Conservation (phyloP, 2,329 filamentous ascomycete genomes). For the Penicillium sp. region DNA sequence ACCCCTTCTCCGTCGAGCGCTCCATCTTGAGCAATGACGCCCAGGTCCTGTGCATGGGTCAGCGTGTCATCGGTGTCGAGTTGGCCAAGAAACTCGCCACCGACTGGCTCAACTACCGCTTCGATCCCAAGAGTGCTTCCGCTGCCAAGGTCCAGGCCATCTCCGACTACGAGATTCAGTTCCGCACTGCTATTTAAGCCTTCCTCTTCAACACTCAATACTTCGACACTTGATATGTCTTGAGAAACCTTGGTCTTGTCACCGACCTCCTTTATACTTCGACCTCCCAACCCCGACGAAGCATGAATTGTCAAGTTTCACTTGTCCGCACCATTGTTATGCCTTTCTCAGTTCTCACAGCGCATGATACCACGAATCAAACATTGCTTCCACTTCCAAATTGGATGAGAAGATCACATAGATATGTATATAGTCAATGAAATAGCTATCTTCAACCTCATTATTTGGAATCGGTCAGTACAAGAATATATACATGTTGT, state of each 20-base stretch:
- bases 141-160: conserved; percentile 59
- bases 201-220: background rate
- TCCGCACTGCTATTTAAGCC: conserved; percentile 23
- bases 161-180: conserved; percentile 44
- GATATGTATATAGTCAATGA: conserved; percentile 19
- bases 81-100: conserved; percentile 71
- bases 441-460: background rate
- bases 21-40: conserved; percentile 81
- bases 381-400: conserved; percentile 16
- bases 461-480: background rate
- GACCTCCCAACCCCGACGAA: background rate
- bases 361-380: conserved; percentile 34
- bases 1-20: conserved; percentile 79
- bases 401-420: conserved; percentile 19
- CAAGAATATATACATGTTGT: background rate
- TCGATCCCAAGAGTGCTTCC: conserved; percentile 66
- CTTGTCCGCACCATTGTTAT: conserved; percentile 3
- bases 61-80: conserved; percentile 79
- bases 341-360: conserved; percentile 16
- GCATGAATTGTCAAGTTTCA: background rate
- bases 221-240: background rate
- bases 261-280: background rate
- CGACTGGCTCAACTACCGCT: conserved; percentile 83
- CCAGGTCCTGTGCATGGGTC: conserved; percentile 82
- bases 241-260: background rate